Conservation (phyloP, 495 filamentous ascomycete species). For the Aspergillus ellipticus region DNA sequence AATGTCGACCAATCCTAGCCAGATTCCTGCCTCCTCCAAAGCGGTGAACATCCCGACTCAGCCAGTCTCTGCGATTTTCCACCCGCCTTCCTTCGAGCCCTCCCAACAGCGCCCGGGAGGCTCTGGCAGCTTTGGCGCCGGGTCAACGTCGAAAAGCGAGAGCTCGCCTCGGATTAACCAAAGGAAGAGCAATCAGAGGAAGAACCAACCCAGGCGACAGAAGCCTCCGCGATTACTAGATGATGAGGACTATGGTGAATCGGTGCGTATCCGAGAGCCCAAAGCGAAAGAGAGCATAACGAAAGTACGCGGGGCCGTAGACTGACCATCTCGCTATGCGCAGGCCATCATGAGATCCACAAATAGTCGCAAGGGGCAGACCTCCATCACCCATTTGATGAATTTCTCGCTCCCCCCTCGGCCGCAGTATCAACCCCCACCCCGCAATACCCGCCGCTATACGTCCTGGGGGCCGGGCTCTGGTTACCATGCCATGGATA, state of each 20-base stretch:
- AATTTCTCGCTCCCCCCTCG: conserved; percentile 82
- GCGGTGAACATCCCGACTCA: conserved; percentile 39
- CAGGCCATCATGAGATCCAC: conserved; percentile 78
- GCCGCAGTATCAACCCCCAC: conserved; percentile 58
- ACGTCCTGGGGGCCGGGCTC: conserved; percentile 84
- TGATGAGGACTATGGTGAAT: conserved; percentile 83
- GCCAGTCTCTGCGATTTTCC: conserved; percentile 36
- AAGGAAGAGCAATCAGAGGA: conserved; percentile 77
- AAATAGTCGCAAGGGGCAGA: conserved; percentile 85
- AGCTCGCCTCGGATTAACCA: no score
- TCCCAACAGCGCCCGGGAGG: conserved; percentile 60
- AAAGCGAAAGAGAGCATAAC: no score
- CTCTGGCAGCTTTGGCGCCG: conserved; percentile 61
- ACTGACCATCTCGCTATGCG: neutral
- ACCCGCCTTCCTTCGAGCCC: conserved; percentile 42
- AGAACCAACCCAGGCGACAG: conserved; percentile 69
- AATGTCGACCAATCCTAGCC: conserved; percentile 51
- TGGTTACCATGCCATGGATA: conserved; percentile 87
- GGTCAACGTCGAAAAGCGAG: conserved; percentile 50
- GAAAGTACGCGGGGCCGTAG: no score
- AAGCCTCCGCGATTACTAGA: conserved; percentile 54
- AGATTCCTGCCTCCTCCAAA: conserved; percentile 41
- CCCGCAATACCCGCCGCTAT: conserved; percentile 58
- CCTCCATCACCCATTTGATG: conserved; percentile 94
- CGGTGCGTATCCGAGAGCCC: conserved; percentile 51